phyloP scores from a whole-genome alignment of 805 yeast genomes.

The Torulaspora indica region DNA sequence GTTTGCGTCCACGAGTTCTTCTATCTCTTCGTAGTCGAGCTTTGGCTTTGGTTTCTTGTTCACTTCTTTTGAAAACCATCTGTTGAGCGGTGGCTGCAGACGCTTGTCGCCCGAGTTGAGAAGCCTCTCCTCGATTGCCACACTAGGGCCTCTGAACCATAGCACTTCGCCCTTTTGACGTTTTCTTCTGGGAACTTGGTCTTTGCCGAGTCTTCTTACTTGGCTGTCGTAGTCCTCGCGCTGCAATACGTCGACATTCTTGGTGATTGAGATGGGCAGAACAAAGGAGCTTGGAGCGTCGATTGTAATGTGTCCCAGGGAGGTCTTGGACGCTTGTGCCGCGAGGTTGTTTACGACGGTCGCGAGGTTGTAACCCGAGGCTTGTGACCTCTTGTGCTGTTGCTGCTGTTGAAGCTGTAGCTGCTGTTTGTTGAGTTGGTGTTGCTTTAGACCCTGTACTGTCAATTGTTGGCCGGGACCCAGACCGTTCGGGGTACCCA shows the following conservation, averaged over 20 bases:
- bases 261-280: conserved; percentile 30
- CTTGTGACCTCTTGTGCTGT: conserved; percentile 16
- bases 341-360: conserved; percentile 27
- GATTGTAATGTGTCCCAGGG: conserved; percentile 23
- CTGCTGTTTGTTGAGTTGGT: conserved; percentile 25
- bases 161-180: conserved; percentile 41
- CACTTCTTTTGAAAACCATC: conserved; percentile 24
- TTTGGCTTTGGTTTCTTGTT: conserved; percentile 27
- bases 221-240: conserved; percentile 33
- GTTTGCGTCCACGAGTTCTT: conserved; percentile 17
- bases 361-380: conserved; percentile 25
- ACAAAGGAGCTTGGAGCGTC: conserved; percentile 31
- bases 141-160: conserved; percentile 70
- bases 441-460: conserved; percentile 25
- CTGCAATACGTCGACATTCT: conserved; percentile 35
- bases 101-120: conserved; percentile 25
- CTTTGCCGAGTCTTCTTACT: conserved; percentile 23
- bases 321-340: conserved; percentile 27
- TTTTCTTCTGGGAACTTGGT: conserved; percentile 22
- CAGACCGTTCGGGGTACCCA: conserved; percentile 13
- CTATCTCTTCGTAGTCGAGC: conserved; percentile 26
- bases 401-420: conserved; percentile 23
- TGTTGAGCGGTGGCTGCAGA: conserved; percentile 21
- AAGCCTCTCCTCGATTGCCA: conserved; percentile 41
- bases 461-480: conserved; percentile 18